Conservation (phyloP, 805 yeast species). For the Starmera quercuum region DNA sequence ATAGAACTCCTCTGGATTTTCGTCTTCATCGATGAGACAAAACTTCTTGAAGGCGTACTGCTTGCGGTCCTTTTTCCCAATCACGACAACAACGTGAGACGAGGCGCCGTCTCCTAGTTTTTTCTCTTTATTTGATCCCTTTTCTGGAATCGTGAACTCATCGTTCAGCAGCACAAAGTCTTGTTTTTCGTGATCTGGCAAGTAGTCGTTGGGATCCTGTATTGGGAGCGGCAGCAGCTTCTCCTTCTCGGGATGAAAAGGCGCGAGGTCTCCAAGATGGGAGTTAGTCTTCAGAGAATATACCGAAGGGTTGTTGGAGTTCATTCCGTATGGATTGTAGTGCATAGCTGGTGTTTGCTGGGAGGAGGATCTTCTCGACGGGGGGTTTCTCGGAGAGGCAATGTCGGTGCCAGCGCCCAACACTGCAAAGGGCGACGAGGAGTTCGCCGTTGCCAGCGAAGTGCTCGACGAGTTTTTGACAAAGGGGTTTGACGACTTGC, state of each 20-base stretch:
- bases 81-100: conserved; percentile 50
- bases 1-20: conserved; percentile 58
- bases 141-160: conserved; percentile 40
- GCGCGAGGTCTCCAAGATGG: conserved; percentile 4
- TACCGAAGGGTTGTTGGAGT: conserved; percentile 24
- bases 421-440: not conserved
- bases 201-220: conserved; percentile 54
- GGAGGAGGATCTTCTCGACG: conserved; percentile 7
- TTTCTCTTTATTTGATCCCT: conserved; percentile 28
- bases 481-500: conserved; percentile 1
- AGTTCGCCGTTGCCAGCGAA: not conserved
- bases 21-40: conserved; percentile 46
- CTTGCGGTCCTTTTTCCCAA: conserved; percentile 29
- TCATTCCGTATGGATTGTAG: conserved; percentile 61
- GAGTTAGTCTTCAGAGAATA: conserved; percentile 10
- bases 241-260: conserved; percentile 24
- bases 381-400: conserved; percentile 16
- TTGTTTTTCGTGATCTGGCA: conserved; percentile 49
- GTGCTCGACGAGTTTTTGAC: not conserved
- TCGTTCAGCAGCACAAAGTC: conserved; percentile 41
- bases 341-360: conserved; percentile 33
- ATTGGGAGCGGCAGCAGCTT: conserved; percentile 54
- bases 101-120: conserved; percentile 70
- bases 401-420: conserved; percentile 18
- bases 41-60: conserved; percentile 62